A percentile compares a stretch with the other conserved stretches of the same genome.
Conservation (phyloP, 2,329 filamentous ascomycete species). For the Escovopsis sp. region DNA sequence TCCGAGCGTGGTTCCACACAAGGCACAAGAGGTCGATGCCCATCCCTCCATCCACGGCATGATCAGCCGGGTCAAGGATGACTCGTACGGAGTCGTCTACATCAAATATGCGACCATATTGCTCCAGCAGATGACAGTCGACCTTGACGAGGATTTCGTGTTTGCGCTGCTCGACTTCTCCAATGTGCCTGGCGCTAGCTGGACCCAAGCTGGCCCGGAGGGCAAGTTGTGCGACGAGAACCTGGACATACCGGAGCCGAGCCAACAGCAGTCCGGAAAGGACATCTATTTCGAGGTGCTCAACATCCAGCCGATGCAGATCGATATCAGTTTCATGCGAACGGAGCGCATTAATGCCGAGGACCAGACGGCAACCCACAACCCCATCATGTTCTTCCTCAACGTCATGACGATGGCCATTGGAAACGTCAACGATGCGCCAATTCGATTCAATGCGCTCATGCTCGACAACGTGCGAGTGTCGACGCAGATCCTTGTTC, state of each 20-base stretch:
- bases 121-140: conserved; percentile 93
- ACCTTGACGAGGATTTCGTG: conserved; percentile 96
- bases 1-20: conserved; percentile 94
- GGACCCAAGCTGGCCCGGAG: conserved; percentile 52
- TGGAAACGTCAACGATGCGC: conserved; percentile 96
- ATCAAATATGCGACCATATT: conserved; percentile 95
- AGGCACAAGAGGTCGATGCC: conserved; percentile 86
- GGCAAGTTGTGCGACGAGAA: conserved; percentile 80
- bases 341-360: conserved; percentile 95
- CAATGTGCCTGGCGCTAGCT: conserved; percentile 80
- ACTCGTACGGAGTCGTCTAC: conserved; percentile 93
- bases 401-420: conserved; percentile 99
- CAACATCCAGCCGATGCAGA: conserved; percentile 95
- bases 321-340: conserved; percentile 91
- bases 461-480: conserved; percentile 92
- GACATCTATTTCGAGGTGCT: conserved; percentile 97
- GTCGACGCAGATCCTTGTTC: conserved; percentile 67
- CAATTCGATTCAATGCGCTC: conserved; percentile 80
- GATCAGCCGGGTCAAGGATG: conserved; percentile 90
- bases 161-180: conserved; percentile 91
- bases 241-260: conserved; percentile 84
- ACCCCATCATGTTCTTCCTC: conserved; percentile 96
- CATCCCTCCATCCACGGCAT: conserved; percentile 89
- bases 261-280: conserved; percentile 67
- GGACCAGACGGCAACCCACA: conserved; percentile 78